These are phyloP conservation scores for Metschnikowia similis DNA, from an alignment of 805 yeast species.

Conservation along the genomic window DNA sequence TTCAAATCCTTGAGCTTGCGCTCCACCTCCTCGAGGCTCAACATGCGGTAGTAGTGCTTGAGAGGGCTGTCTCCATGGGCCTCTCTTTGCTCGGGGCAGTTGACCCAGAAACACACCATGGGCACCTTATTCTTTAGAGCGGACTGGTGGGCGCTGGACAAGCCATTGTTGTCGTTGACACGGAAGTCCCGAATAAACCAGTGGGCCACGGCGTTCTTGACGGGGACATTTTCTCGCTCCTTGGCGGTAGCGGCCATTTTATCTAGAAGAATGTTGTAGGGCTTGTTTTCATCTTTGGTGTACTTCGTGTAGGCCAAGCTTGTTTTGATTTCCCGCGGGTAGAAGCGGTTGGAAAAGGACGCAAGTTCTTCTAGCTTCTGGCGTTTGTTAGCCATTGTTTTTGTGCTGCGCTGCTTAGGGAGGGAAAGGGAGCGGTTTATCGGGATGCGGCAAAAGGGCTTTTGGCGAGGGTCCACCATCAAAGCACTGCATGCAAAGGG, in stretches of 20 bases:
- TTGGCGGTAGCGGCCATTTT: slow-evolving; percentile 10
- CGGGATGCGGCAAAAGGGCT: background rate
- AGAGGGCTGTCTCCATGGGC: slow-evolving; percentile 43
- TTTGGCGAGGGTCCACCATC: background rate
- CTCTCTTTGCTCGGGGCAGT: slow-evolving; percentile 37
- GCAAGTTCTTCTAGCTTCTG: slow-evolving; percentile 15
- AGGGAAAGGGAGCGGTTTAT: background rate
- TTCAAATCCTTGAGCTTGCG: slow-evolving; percentile 26
- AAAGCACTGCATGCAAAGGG: slow-evolving; percentile 1
- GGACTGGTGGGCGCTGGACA: slow-evolving; percentile 31
- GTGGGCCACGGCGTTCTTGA: slow-evolving; percentile 33
- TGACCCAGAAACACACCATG: slow-evolving; percentile 38
- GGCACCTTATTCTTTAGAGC: slow-evolving; percentile 28
- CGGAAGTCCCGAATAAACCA: slow-evolving; percentile 48
- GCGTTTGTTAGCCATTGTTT: slow-evolving; percentile 11
- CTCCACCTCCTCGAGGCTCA: slow-evolving; percentile 29
- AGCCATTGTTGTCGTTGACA: slow-evolving; percentile 39
- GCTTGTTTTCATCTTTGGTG: slow-evolving; percentile 29
- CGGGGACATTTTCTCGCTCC: slow-evolving; percentile 8
- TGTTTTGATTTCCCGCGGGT: slow-evolving; percentile 13
- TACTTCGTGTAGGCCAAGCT: slow-evolving; percentile 19
- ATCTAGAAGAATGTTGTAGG: slow-evolving; percentile 19
- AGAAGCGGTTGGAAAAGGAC: slow-evolving; percentile 11
- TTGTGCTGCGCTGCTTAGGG: background rate
- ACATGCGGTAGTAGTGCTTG: slow-evolving; percentile 36